A percentile compares a stretch with the other conserved stretches of the same genome.
Evolutionary conservation across 2,329 filamentous ascomycete species (phyloP).

Genomic region (Fusarium udum): DNA sequence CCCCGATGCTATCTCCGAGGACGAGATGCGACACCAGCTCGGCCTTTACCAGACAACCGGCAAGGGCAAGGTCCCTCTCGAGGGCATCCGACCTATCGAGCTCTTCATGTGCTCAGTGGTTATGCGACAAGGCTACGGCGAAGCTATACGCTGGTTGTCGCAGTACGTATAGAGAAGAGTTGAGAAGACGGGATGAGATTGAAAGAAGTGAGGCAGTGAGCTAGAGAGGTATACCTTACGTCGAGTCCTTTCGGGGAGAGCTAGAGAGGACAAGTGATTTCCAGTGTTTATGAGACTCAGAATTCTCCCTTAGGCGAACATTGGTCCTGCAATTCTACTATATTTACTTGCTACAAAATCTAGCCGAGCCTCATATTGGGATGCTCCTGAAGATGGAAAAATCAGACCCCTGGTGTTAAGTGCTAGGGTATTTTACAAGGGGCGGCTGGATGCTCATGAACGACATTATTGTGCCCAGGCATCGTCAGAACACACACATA

Average conservation of each 20-base stretch:
- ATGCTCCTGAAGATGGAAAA: conserved; percentile 16
- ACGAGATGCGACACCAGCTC: conserved; percentile 90
- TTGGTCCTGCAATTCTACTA: conserved; percentile 48
- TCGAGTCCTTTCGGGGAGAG: conserved; percentile 22
- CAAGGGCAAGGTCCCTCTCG: conserved; percentile 92
- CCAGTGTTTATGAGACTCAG: conserved; percentile 47
- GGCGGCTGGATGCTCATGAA: conserved; percentile 21
- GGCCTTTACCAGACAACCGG: conserved; percentile 96
- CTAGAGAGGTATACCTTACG: conserved; percentile 36
- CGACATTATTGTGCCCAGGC: background rate
- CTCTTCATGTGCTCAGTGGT: conserved; percentile 99
- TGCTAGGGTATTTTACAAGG: conserved; percentile 23
- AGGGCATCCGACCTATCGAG: conserved; percentile 94
- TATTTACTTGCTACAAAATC: conserved; percentile 23
- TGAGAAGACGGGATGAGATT: background rate
- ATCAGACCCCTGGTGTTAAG: conserved; percentile 11
- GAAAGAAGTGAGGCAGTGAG: conserved; percentile 12
- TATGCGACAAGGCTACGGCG: conserved; percentile 95
- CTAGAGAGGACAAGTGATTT: conserved; percentile 34
- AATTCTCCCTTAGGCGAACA: conserved; percentile 50
- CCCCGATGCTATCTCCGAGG: conserved; percentile 93
- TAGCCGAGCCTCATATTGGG: background rate
- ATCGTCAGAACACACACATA: background rate
- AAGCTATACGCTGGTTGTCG: conserved; percentile 90
- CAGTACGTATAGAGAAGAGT: conserved; percentile 81